A percentile compares a stretch with the other conserved stretches of the same genome.
Conservation (phyloP, 2,329 filamentous ascomycete species). For the Sclerotinia borealis region DNA sequence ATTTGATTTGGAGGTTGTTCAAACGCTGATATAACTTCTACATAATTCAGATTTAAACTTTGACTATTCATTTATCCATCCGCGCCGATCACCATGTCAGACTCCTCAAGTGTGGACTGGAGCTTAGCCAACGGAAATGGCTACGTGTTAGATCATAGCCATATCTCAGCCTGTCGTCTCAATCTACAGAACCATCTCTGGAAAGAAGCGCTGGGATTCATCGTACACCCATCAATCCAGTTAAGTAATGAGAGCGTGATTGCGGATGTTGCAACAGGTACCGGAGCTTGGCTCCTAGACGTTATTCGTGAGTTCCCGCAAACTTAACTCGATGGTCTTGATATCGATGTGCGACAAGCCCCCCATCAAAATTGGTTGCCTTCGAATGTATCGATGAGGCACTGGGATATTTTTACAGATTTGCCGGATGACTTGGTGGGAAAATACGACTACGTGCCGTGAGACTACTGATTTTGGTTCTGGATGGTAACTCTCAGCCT, state of each 20-base stretch:
- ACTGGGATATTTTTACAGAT: neutral
- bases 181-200: constrained; percentile 5
- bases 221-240: neutral
- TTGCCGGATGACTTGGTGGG: neutral
- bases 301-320: neutral
- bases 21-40: neutral
- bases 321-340: neutral
- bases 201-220: neutral
- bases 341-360: neutral
- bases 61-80: neutral
- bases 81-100: neutral
- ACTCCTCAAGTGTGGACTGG: neutral
- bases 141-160: neutral
- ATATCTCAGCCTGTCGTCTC: neutral
- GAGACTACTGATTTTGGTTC: neutral
- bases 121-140: neutral
- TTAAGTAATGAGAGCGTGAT: neutral
- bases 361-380: neutral
- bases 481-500: neutral
- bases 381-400: neutral
- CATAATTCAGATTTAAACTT: neutral
- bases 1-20: neutral
- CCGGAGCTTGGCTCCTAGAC: constrained; percentile 2
- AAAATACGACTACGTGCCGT: neutral
- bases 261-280: constrained; percentile 3